Evolutionary conservation across 139 green algal species (phyloP), one percentile per base, ranked within the genome.

Genomic region (Chlorella vulgaris): DNA sequence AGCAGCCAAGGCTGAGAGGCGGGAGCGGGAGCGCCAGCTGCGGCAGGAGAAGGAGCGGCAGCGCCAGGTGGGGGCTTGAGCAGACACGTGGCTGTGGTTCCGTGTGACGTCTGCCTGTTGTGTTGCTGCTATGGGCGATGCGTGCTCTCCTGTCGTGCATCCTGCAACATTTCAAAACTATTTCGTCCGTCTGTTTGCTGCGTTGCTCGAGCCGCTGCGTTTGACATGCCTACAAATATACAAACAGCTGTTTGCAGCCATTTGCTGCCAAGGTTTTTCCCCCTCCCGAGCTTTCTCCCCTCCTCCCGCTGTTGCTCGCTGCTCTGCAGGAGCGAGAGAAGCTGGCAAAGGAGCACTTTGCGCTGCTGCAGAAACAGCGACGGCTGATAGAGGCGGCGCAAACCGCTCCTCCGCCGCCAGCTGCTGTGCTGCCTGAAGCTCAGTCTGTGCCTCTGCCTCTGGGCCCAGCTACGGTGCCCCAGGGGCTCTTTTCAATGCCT

Each of bases 331-430:
- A 74, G 38, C 63, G 81, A 0, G 81, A 85, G 42, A 68, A 68
- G 51, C 62, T 74, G n/a, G 81, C 81, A 21, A 73, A 65, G 29
- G 81, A 85, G 74, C 81, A 85, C 65, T 85, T 85, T 76, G 58
- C 61, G 28, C 69, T 80, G 36, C 65, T 85, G 70, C 81, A 85
- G 74, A 74, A 74, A 50, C 81, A 81, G 65, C 74, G 81, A 36
- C 53, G 66, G 70, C 53, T 81, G 69, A 53, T 81, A 47, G 81
- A 62, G 5, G n/a, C 39, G 47, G 58, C 74, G 66, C 24, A 36
- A 35, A 51, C 42, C 26, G 50, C 39, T 50, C 68, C 39, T 2
- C 8, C 5, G 28, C 42, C 24, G 43, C 39, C 51, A 13, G 2
- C 74, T 2, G 36, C 38, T 0, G 5, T 29, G 31, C 22, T 38